Evolutionary conservation across 495 filamentous ascomycete genomes (phyloP).

Genomic region (Neurospora hispaniola): DNA sequence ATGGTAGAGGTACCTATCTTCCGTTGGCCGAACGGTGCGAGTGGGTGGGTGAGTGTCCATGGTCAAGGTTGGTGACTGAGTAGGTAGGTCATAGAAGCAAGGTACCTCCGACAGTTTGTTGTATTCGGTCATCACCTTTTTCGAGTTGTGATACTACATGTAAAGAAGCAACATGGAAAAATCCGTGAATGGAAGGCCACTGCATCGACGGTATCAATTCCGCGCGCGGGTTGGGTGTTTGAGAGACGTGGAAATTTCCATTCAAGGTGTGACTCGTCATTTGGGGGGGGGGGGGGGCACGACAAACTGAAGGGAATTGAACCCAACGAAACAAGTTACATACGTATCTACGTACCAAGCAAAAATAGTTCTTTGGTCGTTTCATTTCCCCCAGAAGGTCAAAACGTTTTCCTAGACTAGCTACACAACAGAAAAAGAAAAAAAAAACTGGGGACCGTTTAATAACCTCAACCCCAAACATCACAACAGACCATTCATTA

Average conservation of each 20-base stretch:
- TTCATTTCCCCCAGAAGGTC: not conserved
- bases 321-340: not conserved
- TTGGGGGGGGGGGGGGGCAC: not conserved
- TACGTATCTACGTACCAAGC: too few species aligned
- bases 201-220: not conserved
- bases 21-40: not conserved
- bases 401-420: not conserved
- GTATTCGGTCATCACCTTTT: not conserved
- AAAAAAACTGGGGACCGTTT: not conserved
- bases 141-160: not conserved
- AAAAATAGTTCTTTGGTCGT: not conserved
- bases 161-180: too few species aligned
- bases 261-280: not conserved
- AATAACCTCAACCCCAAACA: not conserved
- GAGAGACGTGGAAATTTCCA: not conserved
- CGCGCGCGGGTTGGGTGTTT: not conserved
- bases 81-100: not conserved
- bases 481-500: not conserved
- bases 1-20: not conserved
- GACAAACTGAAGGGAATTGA: too few species aligned
- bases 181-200: too few species aligned
- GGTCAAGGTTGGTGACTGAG: not conserved
- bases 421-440: not conserved
- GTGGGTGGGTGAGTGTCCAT: not conserved
- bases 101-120: not conserved